A percentile compares a stretch with the other conserved stretches of the same genome.
phyloP scores from a whole-genome alignment of 169 alveolate genomes.

The Cryptosporidium baileyi region DNA sequence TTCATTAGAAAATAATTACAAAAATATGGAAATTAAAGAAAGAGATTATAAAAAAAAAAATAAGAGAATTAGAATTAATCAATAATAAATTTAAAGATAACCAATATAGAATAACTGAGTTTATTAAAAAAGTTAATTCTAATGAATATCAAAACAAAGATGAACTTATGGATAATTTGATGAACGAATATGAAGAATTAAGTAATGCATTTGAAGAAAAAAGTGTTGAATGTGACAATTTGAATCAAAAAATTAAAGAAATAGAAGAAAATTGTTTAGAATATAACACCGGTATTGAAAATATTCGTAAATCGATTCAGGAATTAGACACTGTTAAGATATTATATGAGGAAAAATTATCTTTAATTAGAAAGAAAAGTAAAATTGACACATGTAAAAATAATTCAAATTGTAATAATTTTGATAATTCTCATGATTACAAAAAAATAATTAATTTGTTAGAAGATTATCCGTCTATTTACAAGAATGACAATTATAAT shows the following conservation, averaged over 20 bases:
- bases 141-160: background rate
- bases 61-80: background rate
- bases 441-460: background rate
- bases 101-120: background rate
- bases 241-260: slow-evolving; percentile 5
- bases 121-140: background rate
- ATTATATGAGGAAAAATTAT: slow-evolving; percentile 45
- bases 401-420: background rate
- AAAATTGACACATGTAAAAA: background rate
- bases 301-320: background rate
- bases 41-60: slow-evolving; percentile 13
- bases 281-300: slow-evolving; percentile 8
- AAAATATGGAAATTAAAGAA: background rate
- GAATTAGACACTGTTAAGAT: slow-evolving; percentile 34
- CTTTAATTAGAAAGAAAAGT: background rate
- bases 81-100: background rate
- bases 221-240: slow-evolving; percentile 43
- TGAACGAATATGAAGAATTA: slow-evolving; percentile 61
- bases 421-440: background rate
- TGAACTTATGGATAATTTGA: background rate
- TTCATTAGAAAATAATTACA: background rate
- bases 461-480: background rate
- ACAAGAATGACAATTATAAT: background rate
- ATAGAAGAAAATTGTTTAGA: slow-evolving; percentile 1
- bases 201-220: slow-evolving; percentile 69